Evolutionary conservation across 2,329 filamentous ascomycete genomes (phyloP), one percentile per base, ranked within the genome.

Genomic region (Diplocarpon rosae): DNA sequence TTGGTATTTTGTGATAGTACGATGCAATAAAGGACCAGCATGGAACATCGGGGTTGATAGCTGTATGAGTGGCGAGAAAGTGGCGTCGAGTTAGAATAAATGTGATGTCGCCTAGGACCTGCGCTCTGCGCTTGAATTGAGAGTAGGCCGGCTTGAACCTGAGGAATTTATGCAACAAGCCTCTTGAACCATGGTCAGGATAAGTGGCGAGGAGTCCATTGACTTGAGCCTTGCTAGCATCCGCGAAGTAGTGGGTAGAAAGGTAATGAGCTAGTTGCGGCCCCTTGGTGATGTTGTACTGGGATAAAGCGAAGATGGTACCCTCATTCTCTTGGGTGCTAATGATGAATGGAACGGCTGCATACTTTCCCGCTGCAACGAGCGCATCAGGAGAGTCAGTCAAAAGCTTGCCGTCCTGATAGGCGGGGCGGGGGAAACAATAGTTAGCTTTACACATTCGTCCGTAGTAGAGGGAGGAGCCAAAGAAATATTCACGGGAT

Each of bases 281-380:
- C 0, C 70, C 75, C 1, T 70, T 80, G 9, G 76, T 82, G 38
- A 88, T 64, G 58, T 87, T 85, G 33, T 62, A 56, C 51, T 83
- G 80, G 61, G 80, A 79, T 30, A 88, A 66, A 6, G 78, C 68
- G 58, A 89, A 86, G 2, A 88, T 62, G 0, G 83, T 86, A 14
- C 84, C 83, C 62, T 90, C 84, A 57, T 90, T 85, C 66, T 89
- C 83, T 62, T 87, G 82, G 57, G 86, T 74, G 34, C 85, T 83
- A 32, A 83, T 72, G 45, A 82, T 80, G 58, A 80, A 71, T 2
- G 78, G 78, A 0, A 81, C 72, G 11, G 69, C 68, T 7, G 76
- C 70, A 50, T 76, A 80, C 49, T 69, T 69, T 12, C 79, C 76
- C 0, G 60, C 55, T 2, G 53, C 44, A 1, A 72, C 64, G 4